phyloP scores from a whole-genome alignment of 495 filamentous ascomycete species.

The Neurospora sp. region DNA sequence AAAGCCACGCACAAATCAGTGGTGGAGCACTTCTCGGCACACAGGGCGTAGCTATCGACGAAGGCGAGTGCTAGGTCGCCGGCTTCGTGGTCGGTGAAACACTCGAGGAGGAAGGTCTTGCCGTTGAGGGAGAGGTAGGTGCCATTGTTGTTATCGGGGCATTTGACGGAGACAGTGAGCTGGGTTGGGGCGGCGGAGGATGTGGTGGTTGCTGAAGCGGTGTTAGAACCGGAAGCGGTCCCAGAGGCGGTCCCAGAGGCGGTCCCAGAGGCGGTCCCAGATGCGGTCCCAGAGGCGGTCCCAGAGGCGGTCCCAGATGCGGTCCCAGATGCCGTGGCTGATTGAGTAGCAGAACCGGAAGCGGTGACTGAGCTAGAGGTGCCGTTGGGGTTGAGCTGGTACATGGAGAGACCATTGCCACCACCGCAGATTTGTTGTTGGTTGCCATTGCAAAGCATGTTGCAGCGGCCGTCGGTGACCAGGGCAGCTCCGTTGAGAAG shows the following conservation, averaged over 20 bases:
- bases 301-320: not conserved
- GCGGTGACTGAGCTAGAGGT: slow-evolving; percentile 3
- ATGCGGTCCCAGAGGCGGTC: no score
- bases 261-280: not conserved
- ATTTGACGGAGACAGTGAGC: slow-evolving; percentile 2
- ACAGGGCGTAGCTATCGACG: slow-evolving; percentile 3
- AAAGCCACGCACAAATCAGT: slow-evolving; percentile 4
- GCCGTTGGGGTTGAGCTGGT: slow-evolving; percentile 11
- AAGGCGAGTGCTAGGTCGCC: slow-evolving; percentile 1
- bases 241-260: not conserved
- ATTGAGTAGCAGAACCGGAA: slow-evolving; percentile 7
- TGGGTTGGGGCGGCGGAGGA: not conserved
- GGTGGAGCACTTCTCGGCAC: slow-evolving; percentile 6
- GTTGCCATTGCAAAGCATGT: slow-evolving; percentile 21
- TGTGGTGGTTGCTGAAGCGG: not conserved
- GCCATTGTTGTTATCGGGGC: not conserved
- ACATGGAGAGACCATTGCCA: slow-evolving; percentile 22
- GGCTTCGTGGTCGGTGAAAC: slow-evolving; percentile 5
- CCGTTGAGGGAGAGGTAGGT: slow-evolving; percentile 1
- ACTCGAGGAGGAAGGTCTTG: slow-evolving; percentile 8
- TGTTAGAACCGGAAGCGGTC: not conserved
- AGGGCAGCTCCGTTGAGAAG: slow-evolving; percentile 15
- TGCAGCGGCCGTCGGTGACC: slow-evolving; percentile 21
- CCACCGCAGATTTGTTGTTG: slow-evolving; percentile 15
- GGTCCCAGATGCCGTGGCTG: not conserved